Base-by-base conservation (phyloP, 495 filamentous ascomycete species). In the Copromyces sp. region DNA sequence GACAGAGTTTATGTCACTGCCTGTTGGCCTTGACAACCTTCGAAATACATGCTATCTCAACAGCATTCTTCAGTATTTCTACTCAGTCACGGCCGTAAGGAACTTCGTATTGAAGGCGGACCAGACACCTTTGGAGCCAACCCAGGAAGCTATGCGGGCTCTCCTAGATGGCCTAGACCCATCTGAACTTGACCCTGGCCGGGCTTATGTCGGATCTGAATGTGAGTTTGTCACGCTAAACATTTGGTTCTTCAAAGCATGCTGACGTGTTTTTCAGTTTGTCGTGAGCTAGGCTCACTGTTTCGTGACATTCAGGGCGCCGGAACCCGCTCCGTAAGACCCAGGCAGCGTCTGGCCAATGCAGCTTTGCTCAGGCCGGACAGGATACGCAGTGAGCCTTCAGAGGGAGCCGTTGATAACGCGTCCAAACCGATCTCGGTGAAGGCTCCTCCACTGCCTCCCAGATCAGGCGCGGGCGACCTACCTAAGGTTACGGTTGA, bases 11-110 rank as follows among this genome's bases (percentile, higher is more conserved):
- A 45, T 71, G 47, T 83, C 88, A 16, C 89, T 90, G 83, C 94
- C 94, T 9, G 90, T 95, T 69, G 95, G 95, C 0, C 85, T 98
- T 14, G 87, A 89, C 53, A 99, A 98, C 74, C 95, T 98, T 74
- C 94, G 95, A 53, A 98, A 98, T 75, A 99, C 95, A 1, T 99
- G 95, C 80, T 99, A 99, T 76, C 87, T 99, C 45, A 98, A 98
- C 82, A 98, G 95, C 79, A 86, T 99, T 39, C 82, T 99, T 14
- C 95, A 99, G 76, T 98, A 96, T 76, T 94, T 96, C 78, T 98
- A 95, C 78, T 94, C 94, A 1, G 87, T 99, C 47, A 90, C 89
- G 70, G 90, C 93, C 8, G 86, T 97, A 44, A 89, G 95, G 39
- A 87, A 97, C 17, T 87, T 98, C 78, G 89, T 97, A 5, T 81